These are phyloP conservation scores for Nasturtium officinale DNA, from an alignment of 345 rosid species.

Conservation along the genomic window DNA sequence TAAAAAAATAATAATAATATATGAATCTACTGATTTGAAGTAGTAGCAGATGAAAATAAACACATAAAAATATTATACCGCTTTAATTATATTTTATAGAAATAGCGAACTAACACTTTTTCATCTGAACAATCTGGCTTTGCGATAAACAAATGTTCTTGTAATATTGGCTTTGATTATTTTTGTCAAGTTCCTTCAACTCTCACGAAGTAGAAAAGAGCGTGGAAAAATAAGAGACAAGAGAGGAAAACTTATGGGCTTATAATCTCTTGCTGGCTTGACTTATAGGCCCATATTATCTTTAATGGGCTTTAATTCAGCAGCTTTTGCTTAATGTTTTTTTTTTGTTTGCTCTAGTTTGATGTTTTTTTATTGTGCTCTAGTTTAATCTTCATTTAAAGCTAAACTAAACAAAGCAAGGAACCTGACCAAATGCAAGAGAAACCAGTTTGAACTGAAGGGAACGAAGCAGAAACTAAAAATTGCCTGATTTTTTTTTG, in stretches of 20 bases:
- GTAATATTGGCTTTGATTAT: neutral
- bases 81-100: neutral
- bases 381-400: slow-evolving; percentile 1
- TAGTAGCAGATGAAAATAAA: too few species aligned
- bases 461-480: slow-evolving; percentile 31
- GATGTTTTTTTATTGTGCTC: too few species aligned
- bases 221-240: neutral
- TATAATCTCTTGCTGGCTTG: neutral
- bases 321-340: too few species aligned
- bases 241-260: neutral
- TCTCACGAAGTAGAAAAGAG: neutral
- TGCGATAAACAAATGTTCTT: neutral
- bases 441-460: slow-evolving; percentile 31
- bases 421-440: slow-evolving; percentile 29
- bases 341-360: too few species aligned
- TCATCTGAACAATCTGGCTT: neutral
- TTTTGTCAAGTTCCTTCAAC: neutral
- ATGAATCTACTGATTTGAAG: too few species aligned
- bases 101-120: neutral
- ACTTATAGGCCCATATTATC: neutral
- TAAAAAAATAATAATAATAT: too few species aligned
- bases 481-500: too few species aligned
- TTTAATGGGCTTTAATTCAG: neutral
- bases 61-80: too few species aligned
- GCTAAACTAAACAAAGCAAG: neutral